A percentile compares a stretch with the other conserved stretches of the same genome.
These are phyloP conservation scores for Cryptococcus sp. DNA, from an alignment of 1,284 basidiomycete species.

Conservation along the genomic window DNA sequence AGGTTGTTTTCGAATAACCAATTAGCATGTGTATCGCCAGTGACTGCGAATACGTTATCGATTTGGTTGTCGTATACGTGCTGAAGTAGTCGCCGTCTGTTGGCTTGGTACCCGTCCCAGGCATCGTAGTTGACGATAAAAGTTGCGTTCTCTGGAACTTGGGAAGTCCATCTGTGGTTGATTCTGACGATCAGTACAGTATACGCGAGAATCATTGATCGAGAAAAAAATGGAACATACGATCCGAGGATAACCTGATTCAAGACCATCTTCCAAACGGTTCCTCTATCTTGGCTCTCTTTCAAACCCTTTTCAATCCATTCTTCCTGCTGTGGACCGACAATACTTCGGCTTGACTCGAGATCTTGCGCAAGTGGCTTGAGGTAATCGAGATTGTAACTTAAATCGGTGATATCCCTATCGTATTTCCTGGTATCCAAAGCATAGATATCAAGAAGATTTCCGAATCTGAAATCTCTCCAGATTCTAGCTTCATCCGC, in stretches of 20 bases:
- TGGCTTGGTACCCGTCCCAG: conserved; percentile 63
- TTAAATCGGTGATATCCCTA: conserved; percentile 60
- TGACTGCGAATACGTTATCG: conserved; percentile 58
- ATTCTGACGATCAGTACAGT: conserved; percentile 57
- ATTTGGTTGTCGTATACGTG: conserved; percentile 57
- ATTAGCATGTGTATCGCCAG: conserved; percentile 58
- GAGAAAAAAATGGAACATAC: conserved; percentile 51
- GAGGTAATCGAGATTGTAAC: conserved; percentile 57
- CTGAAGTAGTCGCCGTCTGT: conserved; percentile 58
- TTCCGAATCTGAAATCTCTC: conserved; percentile 63
- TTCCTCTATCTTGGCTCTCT: conserved; percentile 52
- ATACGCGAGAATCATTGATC: conserved; percentile 55
- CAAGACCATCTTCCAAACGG: conserved; percentile 57
- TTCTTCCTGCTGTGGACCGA: conserved; percentile 59
- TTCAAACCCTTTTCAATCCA: conserved; percentile 58
- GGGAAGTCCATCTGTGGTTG: conserved; percentile 36
- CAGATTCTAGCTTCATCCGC: conserved; percentile 63
- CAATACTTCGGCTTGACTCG: conserved; percentile 55
- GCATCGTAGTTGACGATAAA: conserved; percentile 31
- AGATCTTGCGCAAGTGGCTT: conserved; percentile 40
- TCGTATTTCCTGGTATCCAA: conserved; percentile 65
- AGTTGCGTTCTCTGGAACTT: conserved; percentile 46
- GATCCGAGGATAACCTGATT: conserved; percentile 46
- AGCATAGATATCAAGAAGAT: conserved; percentile 59
- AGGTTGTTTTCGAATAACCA: conserved; percentile 17